Base-by-base conservation (phyloP, 2,329 filamentous ascomycete genomes). In the Venturia aucupariae region DNA sequence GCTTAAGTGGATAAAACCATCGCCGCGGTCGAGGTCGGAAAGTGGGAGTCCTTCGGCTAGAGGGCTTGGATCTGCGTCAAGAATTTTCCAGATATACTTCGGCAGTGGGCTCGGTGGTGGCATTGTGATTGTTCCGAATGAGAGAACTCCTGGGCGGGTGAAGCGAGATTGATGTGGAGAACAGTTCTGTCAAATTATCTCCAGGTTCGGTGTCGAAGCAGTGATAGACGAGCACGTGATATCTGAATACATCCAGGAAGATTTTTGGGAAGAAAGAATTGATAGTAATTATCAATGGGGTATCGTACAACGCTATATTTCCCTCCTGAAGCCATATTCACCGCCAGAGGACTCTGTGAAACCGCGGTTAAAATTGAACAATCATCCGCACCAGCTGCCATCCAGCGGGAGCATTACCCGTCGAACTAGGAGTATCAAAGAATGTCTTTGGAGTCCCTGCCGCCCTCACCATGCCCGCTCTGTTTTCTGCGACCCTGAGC, bases 1-100 rank as follows among this genome's bases (percentile, higher is more conserved):
- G 70, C 84, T 86, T 19, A 87, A 72, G 68, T 87, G 85, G 39
- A 87, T 76, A 72, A 85, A 87, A 60, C 84, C 84, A 70, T 87
- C 84, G 42, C 81, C 78, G 67, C 74, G 73, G 72, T 87, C 85
- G 55, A 86, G 80, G 41, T 82, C 80, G 15, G 84, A 87, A 66
- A 84, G 77, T 17, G 85, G 84, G 63, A 84, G 82, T 65, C 77
- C 74, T 1, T 75, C 71, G 3, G 84, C 84, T 42, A 86, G 75
- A 1, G 78, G 74, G 8, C 80, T 79, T 38, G 84, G 84, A 30
- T 80, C 77, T 27, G 73, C 68, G 35, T 83, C 80, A 44, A 84
- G 73, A 70, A 87, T 87, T 70, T 87, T 87, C 79, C 86, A 87
- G 67, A 87, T 70, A 64, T 71, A 71, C 30, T 65, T 72, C 42